Evolutionary conservation across 495 filamentous ascomycete species (phyloP), one percentile per base, ranked within the genome.

Genomic region (Xylaria flabelliformis): DNA sequence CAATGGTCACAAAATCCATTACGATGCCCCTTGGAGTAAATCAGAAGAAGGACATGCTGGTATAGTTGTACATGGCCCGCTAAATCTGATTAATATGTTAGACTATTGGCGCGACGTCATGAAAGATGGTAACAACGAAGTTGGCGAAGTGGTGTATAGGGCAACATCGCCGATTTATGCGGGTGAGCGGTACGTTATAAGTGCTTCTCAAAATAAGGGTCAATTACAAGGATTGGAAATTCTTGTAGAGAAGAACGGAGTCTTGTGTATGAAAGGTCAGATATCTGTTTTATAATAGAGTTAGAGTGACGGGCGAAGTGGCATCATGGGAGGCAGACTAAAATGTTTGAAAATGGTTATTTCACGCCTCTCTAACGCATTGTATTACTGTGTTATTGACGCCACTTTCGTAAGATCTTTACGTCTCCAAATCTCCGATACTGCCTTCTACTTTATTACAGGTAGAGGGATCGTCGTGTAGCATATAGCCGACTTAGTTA

Each of bases 401-500:
- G 15, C 50, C 0, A 24, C n/a, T 53, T 53, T 26, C 7, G 7
- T 3, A 53, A 53, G 7, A 21, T 4, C 50, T 26, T 24, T 21
- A 8, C 21, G n/a, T 26, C 50, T 15, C 21, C 8, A 24, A 51
- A 21, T 4, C 24, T n/a, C 6, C 2, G 7, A 24, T 53, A 21
- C 50, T 26, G 3, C 50, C 21, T 26, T 53, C n/a, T 53, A 21
- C 3, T 53, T 53, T 53, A 10, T 21, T 21, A 26, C 5, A 26
- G 3, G n/a, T 24, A 9, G 50, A 53, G 50, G 50, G 50, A 8
- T 51, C 7, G 50, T 26, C 50, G 8, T 12, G 50, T 53, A 0
- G 3, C 9, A 56, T 56, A 56, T 56, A 56, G 53, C 53, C 53
- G 53, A 56, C 53, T 56, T 56, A 17, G n/a, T 24, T 10, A 51